phyloP scores from a whole-genome alignment of 805 yeast species.

The Hanseniaspora nectarophila region DNA sequence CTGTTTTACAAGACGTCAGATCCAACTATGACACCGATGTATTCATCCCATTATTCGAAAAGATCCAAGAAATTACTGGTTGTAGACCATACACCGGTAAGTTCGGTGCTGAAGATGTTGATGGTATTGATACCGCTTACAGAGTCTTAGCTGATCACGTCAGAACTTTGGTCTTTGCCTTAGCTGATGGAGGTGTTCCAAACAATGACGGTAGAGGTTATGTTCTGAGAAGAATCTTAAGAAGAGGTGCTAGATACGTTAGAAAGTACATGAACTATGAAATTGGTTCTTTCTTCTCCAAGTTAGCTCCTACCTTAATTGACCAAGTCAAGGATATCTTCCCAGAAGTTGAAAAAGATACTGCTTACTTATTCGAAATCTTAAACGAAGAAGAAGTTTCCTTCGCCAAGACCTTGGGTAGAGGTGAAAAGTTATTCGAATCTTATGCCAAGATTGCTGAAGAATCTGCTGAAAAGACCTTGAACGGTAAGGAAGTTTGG shows the following conservation, averaged over 20 bases:
- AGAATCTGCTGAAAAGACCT: slow-evolving; percentile 57
- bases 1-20: slow-evolving; percentile 76
- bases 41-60: slow-evolving; percentile 73
- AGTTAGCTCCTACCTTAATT: slow-evolving; percentile 82
- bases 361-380: slow-evolving; percentile 71
- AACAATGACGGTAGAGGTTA: slow-evolving; percentile 99
- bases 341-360: slow-evolving; percentile 76
- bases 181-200: slow-evolving; percentile 98
- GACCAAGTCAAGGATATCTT: slow-evolving; percentile 76
- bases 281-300: slow-evolving; percentile 85
- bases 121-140: slow-evolving; percentile 95
- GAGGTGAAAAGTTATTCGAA: slow-evolving; percentile 95
- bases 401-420: slow-evolving; percentile 86
- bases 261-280: slow-evolving; percentile 94
- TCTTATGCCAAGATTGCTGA: slow-evolving; percentile 79
- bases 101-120: slow-evolving; percentile 83
- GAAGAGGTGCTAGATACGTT: slow-evolving; percentile 96
- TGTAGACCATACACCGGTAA: slow-evolving; percentile 84
- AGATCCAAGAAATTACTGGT: slow-evolving; percentile 86
- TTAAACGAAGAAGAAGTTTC: slow-evolving; percentile 93
- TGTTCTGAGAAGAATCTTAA: slow-evolving; percentile 87
- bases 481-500: slow-evolving; percentile 95
- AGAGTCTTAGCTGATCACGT: slow-evolving; percentile 98
- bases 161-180: slow-evolving; percentile 88
- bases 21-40: slow-evolving; percentile 98